Evolutionary conservation across 768 basidiomycete genomes (phyloP).

Genomic region (Suillus weaverae): DNA sequence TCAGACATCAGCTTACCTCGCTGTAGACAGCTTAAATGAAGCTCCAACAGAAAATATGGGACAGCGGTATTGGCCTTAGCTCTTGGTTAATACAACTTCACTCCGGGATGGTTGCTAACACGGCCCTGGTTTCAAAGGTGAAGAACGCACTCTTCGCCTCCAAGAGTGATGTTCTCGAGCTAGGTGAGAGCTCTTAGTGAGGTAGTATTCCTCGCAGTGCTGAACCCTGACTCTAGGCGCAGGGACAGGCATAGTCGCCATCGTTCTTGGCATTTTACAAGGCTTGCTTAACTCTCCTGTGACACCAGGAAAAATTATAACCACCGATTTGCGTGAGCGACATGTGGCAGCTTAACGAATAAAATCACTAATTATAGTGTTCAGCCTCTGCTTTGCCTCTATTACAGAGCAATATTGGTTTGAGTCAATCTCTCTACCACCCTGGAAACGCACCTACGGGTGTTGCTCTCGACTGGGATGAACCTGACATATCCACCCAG

Average conservation of each 20-base stretch:
- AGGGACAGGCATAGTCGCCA: constrained; percentile 81
- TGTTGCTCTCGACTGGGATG: constrained; percentile 75
- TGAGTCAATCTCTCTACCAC: constrained; percentile 40
- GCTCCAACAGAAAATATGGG: constrained; percentile 86
- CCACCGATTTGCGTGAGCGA: constrained; percentile 73
- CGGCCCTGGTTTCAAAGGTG: constrained; percentile 19
- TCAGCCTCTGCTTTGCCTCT: constrained; percentile 81
- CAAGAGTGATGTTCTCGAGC: constrained; percentile 54
- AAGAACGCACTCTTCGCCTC: constrained; percentile 41
- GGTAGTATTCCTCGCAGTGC: not conserved
- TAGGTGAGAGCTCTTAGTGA: constrained; percentile 50
- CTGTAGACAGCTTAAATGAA: not conserved
- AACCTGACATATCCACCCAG: constrained; percentile 48
- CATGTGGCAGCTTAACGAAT: not conserved
- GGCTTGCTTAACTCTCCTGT: constrained; percentile 30
- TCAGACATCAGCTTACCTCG: not conserved
- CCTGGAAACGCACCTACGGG: constrained; percentile 30
- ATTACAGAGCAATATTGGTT: constrained; percentile 66
- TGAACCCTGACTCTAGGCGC: constrained; percentile 54
- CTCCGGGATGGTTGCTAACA: constrained; percentile 12
- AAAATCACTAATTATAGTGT: not conserved
- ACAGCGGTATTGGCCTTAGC: constrained; percentile 85
- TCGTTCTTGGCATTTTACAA: constrained; percentile 61
- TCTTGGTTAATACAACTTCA: constrained; percentile 63
- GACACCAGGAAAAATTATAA: constrained; percentile 41